Percentiles rank a stretch among this genome's conserved stretches.
phyloP scores from a whole-genome alignment of 2,329 filamentous ascomycete genomes.

The Lachnellula arida region DNA sequence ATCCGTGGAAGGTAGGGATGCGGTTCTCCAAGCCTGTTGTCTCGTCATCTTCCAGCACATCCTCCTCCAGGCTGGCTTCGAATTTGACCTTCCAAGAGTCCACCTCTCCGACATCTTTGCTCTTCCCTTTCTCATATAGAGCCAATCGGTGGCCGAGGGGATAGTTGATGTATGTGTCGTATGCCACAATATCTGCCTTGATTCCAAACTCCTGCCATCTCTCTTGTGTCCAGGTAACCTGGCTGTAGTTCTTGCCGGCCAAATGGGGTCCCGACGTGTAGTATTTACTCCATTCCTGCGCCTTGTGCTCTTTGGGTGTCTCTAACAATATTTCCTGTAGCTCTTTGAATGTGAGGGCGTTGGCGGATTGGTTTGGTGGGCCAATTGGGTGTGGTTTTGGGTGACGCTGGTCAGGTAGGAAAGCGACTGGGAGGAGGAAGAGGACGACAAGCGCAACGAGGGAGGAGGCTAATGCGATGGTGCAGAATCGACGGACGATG shows the following conservation, averaged over 20 bases:
- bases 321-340: constrained; percentile 53
- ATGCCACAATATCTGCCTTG: constrained; percentile 58
- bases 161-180: constrained; percentile 76
- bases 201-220: constrained; percentile 70
- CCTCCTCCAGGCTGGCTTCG: constrained; percentile 77
- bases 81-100: constrained; percentile 63
- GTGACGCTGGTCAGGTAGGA: constrained; percentile 34
- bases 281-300: constrained; percentile 70
- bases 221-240: constrained; percentile 66
- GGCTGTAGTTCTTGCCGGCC: constrained; percentile 71
- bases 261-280: constrained; percentile 74
- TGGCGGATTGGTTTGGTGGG: constrained; percentile 8
- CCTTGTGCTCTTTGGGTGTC: constrained; percentile 52
- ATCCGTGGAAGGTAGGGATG: constrained; percentile 90
- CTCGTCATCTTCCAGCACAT: constrained; percentile 76
- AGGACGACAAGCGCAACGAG: constrained; percentile 37
- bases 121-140: constrained; percentile 49
- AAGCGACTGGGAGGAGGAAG: constrained; percentile 45
- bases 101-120: constrained; percentile 35
- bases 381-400: constrained; percentile 30
- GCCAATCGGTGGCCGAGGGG: constrained; percentile 66
- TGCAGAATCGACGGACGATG: constrained; percentile 61
- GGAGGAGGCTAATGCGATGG: constrained; percentile 53
- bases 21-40: constrained; percentile 68
- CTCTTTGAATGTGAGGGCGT: constrained; percentile 41